Base-by-base conservation (phyloP, 2,329 filamentous ascomycete genomes). In the Penicillium sp. region DNA sequence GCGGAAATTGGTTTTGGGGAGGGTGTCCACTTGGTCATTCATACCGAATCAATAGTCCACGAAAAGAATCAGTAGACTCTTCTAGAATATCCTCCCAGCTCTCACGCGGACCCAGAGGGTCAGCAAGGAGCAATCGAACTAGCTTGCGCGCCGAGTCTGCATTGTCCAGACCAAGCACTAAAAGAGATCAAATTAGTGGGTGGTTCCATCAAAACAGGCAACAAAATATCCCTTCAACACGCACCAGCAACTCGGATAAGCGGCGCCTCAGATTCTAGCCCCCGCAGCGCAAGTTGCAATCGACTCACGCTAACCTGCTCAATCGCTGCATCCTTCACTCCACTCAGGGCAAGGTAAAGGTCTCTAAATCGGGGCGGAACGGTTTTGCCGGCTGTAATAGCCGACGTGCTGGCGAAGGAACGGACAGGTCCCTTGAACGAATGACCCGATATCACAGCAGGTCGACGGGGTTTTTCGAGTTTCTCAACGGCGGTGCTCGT, bases 71-170 rank as follows among this genome's bases (percentile, higher is more conserved):
- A 47, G 75, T 70, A 59, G 56, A 9, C 54, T n/a, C 51, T 20
- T 74, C 70, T 42, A 88, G 59, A 41, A 78, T 68, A 53, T 68
- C 67, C 61, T 89, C 84, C 84, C 84, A 89, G 16, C 70, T 61
- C 47, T 79, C 73, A 47, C 77, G 73, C 4, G 73, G 64, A 25
- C 71, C 71, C 47, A 89, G 63, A 3, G 84, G 82, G 60, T 89
- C 84, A 2, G 82, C 80, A 1, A 88, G 67, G 9, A 87, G 64
- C 23, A 89, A 68, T 28, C 80, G 76, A 30, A 88, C 72, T 6
- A 95, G 70, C 46, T 67, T 72, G 46, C 72, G 69, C 28, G 77
- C 74, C 31, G 70, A 68, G 13, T 59, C 55, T 41, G 69, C 66
- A 44, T 72, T 68, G 33, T 72, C 68, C 37, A 76, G 47, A 7